These are phyloP conservation scores for Guadua angustifolia DNA, from an alignment of 176 grass and related monocot genomes.

Conservation along the genomic window DNA sequence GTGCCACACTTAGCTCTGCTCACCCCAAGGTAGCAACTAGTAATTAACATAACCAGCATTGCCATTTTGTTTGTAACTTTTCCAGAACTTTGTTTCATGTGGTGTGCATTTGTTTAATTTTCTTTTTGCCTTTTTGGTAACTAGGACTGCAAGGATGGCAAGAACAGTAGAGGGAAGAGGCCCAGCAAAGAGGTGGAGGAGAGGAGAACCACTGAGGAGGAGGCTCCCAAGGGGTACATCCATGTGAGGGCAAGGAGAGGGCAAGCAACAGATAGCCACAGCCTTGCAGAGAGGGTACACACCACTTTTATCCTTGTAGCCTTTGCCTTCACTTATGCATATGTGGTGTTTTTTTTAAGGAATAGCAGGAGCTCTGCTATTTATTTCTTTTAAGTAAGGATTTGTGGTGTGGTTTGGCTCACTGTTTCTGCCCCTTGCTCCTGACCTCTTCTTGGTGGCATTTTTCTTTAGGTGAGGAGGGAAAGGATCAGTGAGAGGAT, in stretches of 20 bases:
- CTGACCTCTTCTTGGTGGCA: slow-evolving; percentile 14
- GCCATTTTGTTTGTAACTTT: slow-evolving; percentile 21
- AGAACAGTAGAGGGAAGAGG: slow-evolving; percentile 63
- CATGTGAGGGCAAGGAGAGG: slow-evolving; percentile 98
- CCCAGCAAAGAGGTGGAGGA: slow-evolving; percentile 48
- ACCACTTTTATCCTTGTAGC: slow-evolving; percentile 20
- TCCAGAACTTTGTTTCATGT: slow-evolving; percentile 5
- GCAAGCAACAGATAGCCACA: slow-evolving; percentile 95
- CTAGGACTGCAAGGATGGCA: slow-evolving; percentile 67
- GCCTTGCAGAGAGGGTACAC: slow-evolving; percentile 89
- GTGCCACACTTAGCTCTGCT: slow-evolving; percentile 57
- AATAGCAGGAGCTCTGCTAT: too few relatives aligned
- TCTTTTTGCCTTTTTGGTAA: slow-evolving; percentile 17
- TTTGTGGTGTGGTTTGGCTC: slow-evolving; percentile 8
- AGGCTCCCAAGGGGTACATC: slow-evolving; percentile 73
- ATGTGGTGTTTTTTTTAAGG: neutral
- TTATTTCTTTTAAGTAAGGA: too few relatives aligned
- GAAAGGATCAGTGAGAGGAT: slow-evolving; percentile 96
- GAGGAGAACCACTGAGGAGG: slow-evolving; percentile 58
- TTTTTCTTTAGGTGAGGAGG: slow-evolving; percentile 74
- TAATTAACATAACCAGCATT: slow-evolving; percentile 11
- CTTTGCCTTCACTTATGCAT: slow-evolving; percentile 24
- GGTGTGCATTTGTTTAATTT: neutral
- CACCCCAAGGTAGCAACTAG: slow-evolving; percentile 58
- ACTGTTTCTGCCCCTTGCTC: slow-evolving; percentile 26